phyloP scores from a whole-genome alignment of 2,329 filamentous ascomycete species.

The Paramyrothecium roridum region DNA sequence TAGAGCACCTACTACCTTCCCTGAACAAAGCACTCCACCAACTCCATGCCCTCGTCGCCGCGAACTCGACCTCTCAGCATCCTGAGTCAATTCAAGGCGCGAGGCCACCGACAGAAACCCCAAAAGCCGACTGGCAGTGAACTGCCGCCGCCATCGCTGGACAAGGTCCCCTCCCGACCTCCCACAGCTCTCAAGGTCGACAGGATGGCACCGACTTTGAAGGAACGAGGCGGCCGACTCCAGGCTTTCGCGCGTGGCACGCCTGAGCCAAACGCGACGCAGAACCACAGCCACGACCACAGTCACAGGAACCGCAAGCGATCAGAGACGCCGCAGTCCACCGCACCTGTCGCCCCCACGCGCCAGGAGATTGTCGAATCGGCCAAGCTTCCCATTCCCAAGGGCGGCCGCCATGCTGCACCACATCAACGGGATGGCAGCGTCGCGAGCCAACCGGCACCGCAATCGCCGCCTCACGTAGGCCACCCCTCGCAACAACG shows the following conservation, averaged over 20 bases:
- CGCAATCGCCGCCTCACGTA: slow-evolving; percentile 14
- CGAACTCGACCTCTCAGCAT: slow-evolving; percentile 7
- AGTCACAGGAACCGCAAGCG: slow-evolving; percentile 14
- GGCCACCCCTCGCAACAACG: slow-evolving; percentile 14
- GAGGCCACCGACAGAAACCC: background rate
- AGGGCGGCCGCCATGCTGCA: slow-evolving; percentile 20
- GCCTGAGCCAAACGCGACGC: slow-evolving; percentile 16
- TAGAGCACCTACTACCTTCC: slow-evolving; percentile 4
- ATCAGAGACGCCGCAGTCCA: slow-evolving; percentile 10
- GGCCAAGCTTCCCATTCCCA: slow-evolving; percentile 32
- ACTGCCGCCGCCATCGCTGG: slow-evolving; percentile 1
- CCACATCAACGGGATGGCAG: slow-evolving; percentile 20
- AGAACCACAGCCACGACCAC: slow-evolving; percentile 12
- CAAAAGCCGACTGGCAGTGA: slow-evolving; percentile 6
- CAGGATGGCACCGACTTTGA: slow-evolving; percentile 25
- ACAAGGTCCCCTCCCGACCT: background rate
- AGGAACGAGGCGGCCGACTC: slow-evolving; percentile 26
- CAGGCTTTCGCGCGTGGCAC: slow-evolving; percentile 24
- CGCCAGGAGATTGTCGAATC: slow-evolving; percentile 27
- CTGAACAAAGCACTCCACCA: slow-evolving; percentile 1
- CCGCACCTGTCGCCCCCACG: slow-evolving; percentile 8
- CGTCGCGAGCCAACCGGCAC: slow-evolving; percentile 16
- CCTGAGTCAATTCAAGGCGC: slow-evolving; percentile 5
- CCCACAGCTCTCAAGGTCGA: background rate
- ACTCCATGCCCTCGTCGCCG: slow-evolving; percentile 10